phyloP scores from a whole-genome alignment of 306 rosid genomes.

The Ammopiptanthus mongolicus region DNA sequence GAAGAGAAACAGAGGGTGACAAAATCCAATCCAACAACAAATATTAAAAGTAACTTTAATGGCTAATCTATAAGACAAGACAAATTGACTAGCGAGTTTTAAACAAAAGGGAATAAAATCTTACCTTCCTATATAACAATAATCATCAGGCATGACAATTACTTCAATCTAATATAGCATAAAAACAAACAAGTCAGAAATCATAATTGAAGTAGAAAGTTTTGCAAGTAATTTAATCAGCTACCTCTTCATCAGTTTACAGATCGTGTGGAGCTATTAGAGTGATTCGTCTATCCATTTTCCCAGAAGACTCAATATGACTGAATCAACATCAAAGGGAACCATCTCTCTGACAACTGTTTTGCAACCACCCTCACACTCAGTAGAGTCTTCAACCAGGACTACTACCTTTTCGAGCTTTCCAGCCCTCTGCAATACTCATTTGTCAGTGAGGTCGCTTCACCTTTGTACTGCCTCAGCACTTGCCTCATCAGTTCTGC shows the following conservation, averaged over 20 bases:
- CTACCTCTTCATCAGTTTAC: no score
- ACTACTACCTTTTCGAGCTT: constrained; percentile 72
- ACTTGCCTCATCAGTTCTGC: constrained; percentile 63
- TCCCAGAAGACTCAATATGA: constrained; percentile 58
- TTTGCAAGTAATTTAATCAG: not conserved
- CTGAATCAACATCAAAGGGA: constrained; percentile 73
- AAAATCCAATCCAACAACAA: no score
- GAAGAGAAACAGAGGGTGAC: no score
- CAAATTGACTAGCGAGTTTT: not conserved
- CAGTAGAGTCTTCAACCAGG: constrained; percentile 78
- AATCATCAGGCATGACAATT: constrained; percentile 81
- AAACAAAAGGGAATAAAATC: not conserved
- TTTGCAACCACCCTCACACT: constrained; percentile 87
- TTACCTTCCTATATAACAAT: constrained; percentile 75
- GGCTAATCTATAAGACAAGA: not conserved
- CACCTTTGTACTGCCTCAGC: constrained; percentile 55
- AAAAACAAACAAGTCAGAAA: constrained; percentile 20
- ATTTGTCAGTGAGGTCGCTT: constrained; percentile 36
- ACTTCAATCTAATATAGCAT: constrained; percentile 62
- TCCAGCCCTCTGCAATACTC: constrained; percentile 63
- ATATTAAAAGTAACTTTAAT: not conserved
- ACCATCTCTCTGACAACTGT: constrained; percentile 69
- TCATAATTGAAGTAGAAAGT: not conserved
- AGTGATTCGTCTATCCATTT: constrained; percentile 68
- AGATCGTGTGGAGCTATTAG: no score